Evolutionary conservation across 2,329 filamentous ascomycete genomes (phyloP), one percentile per base, ranked within the genome.

Genomic region (Microsporum ferrugineum): DNA sequence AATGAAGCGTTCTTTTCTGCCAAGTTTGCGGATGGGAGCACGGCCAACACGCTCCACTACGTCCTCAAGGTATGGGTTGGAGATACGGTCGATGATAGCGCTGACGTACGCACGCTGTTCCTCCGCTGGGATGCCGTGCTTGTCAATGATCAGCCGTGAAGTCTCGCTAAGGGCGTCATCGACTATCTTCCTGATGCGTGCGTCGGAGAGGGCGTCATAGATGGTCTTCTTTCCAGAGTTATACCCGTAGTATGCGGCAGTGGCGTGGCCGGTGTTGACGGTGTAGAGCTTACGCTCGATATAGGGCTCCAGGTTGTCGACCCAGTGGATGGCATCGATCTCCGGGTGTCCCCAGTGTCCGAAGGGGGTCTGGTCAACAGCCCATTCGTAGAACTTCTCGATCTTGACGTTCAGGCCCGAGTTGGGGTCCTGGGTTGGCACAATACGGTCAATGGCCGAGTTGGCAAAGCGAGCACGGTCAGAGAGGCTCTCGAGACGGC

Each of bases 281-380:
- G 94, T 99, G 82, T 91, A 99, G 66, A 99, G 86, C 84, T 99
- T 99, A 76, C 94, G 91, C 85, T 99, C 94, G 70, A 99, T 97
- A 79, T 92, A 99, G 62, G 94, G 94, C 72, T 86, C 83, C 34
- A 99, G 84, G 77, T 97, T 82, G 66, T 90, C 85, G 63, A 97
- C 94, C 85, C 89, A 96, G 78, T 95, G 88, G 73, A 97, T 87
- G 63, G 91, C 92, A 66, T 94, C 76, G 70, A 99, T 92, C 17
- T 83, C 77, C 4, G 91, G 91, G 67, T 84, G 82, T 60, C 81
- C 80, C 64, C 82, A 78, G 65, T 86, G 83, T 65, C 86, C 81
- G 76, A 97, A 96, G 1, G 92, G 92, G 51, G 84, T 87, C 73
- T 84, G 79, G 72, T 99, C 94, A 58, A 99, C 91, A 43, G 94